Evolutionary conservation across 768 basidiomycete genomes (phyloP).

Genomic region (Termitomyces sp.): DNA sequence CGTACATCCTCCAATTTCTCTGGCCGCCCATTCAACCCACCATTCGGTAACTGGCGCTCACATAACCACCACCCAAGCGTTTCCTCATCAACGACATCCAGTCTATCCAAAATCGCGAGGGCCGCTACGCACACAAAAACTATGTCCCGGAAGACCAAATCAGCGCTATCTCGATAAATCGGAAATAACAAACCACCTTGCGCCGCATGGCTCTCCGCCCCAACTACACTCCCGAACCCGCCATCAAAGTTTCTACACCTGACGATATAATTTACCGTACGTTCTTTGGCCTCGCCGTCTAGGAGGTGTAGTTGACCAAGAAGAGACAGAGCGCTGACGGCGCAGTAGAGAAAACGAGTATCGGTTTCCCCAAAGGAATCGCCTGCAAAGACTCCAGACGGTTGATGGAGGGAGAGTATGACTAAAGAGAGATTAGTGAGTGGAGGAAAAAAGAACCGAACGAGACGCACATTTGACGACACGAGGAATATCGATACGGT

Average conservation of each 20-base stretch:
- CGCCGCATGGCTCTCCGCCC: constrained; percentile 90
- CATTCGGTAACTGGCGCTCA: constrained; percentile 88
- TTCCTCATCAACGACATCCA: constrained; percentile 76
- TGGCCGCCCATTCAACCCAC: constrained; percentile 94
- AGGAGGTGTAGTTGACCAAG: constrained; percentile 70
- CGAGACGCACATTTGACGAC: constrained; percentile 63
- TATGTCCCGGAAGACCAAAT: constrained; percentile 20
- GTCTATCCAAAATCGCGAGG: constrained; percentile 77
- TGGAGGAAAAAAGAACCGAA: not conserved
- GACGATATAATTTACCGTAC: constrained; percentile 64
- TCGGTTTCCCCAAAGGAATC: constrained; percentile 91
- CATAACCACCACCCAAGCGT: constrained; percentile 90
- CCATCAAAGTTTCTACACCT: constrained; percentile 93
- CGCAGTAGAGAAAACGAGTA: constrained; percentile 87
- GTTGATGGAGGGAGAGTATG: constrained; percentile 79
- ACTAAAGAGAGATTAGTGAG: constrained; percentile 36
- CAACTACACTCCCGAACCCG: constrained; percentile 79
- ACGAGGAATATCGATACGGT: constrained; percentile 62
- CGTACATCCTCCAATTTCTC: constrained; percentile 95
- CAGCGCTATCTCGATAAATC: too few relatives aligned
- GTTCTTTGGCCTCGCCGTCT: constrained; percentile 57
- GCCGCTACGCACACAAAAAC: constrained; percentile 90
- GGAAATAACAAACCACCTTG: constrained; percentile 52
- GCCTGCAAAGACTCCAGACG: constrained; percentile 85
- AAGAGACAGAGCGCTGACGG: constrained; percentile 77